Percentiles rank a stretch among this genome's conserved stretches.
phyloP scores from a whole-genome alignment of 805 yeast species.

The Teunomyces barrocoloradensis region DNA sequence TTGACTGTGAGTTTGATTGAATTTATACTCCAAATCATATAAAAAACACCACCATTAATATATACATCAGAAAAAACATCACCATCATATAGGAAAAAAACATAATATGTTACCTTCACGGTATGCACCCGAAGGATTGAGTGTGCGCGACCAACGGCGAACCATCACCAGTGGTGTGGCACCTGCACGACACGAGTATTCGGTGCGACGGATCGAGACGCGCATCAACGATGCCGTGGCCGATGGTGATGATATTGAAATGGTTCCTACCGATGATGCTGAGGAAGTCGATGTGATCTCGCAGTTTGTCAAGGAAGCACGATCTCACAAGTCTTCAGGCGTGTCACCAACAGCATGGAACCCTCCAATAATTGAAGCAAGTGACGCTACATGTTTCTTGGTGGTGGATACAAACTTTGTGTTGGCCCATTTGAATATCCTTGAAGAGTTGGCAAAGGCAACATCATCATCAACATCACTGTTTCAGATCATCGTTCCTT shows the following conservation, averaged over 20 bases:
- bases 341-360: too few relatives aligned
- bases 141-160: conserved; percentile 18
- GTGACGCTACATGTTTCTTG: conserved; percentile 30
- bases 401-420: conserved; percentile 85
- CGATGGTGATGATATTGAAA: conserved; percentile 36
- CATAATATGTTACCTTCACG: conserved; percentile 36
- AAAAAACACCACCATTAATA: too few relatives aligned
- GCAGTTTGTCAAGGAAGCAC: conserved; percentile 26
- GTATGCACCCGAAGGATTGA: conserved; percentile 36
- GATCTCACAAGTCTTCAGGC: not conserved
- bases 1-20: conserved; percentile 75
- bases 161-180: conserved; percentile 19
- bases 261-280: conserved; percentile 48
- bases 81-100: too few relatives aligned
- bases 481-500: conserved; percentile 63
- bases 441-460: conserved; percentile 44
- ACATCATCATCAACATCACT: too few relatives aligned
- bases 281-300: conserved; percentile 44
- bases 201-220: conserved; percentile 22
- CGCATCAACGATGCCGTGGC: conserved; percentile 15
- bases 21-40: conserved; percentile 51
- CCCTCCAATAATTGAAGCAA: too few relatives aligned
- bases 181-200: conserved; percentile 20
- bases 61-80: too few relatives aligned
- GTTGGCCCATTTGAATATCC: conserved; percentile 59